Percentiles rank a stretch among this genome's conserved stretches.
Conservation (phyloP, 2,329 filamentous ascomycete species). For the Ophiostoma populinum region DNA sequence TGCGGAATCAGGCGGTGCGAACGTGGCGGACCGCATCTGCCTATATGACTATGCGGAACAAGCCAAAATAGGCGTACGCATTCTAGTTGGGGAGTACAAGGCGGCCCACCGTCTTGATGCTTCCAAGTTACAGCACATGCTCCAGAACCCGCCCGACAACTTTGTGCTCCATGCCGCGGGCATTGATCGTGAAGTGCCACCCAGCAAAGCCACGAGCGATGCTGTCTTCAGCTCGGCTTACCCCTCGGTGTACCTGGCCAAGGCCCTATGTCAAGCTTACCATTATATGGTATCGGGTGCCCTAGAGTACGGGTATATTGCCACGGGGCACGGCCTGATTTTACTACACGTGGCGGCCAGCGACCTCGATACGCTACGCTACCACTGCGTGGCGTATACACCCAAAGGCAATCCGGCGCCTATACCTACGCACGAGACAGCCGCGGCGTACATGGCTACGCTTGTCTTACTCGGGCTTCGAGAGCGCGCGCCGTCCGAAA, state of each 20-base stretch:
- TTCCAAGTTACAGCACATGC: background rate
- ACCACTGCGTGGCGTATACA: background rate
- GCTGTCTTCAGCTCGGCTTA: background rate
- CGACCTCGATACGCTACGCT: conserved; percentile 1
- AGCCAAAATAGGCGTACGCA: background rate
- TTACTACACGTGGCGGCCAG: background rate
- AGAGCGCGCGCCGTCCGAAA: background rate
- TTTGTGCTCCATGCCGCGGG: background rate
- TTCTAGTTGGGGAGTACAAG: conserved; percentile 3
- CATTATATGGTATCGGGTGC: conserved; percentile 1
- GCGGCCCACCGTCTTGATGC: background rate
- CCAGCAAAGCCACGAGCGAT: background rate
- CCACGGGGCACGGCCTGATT: background rate
- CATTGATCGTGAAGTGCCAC: background rate
- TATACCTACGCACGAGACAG: background rate
- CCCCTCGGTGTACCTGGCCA: background rate
- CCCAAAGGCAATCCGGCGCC: background rate
- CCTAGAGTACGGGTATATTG: conserved; percentile 2
- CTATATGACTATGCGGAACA: background rate
- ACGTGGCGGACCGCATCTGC: conserved; percentile 1
- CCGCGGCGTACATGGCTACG: background rate
- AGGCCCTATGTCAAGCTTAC: conserved; percentile 1
- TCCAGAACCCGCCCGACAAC: background rate
- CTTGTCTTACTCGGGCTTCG: background rate
- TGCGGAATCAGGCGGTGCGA: background rate